Conservation (phyloP, 2,329 filamentous ascomycete species). For the Phaeophleospora eucalypticola region DNA sequence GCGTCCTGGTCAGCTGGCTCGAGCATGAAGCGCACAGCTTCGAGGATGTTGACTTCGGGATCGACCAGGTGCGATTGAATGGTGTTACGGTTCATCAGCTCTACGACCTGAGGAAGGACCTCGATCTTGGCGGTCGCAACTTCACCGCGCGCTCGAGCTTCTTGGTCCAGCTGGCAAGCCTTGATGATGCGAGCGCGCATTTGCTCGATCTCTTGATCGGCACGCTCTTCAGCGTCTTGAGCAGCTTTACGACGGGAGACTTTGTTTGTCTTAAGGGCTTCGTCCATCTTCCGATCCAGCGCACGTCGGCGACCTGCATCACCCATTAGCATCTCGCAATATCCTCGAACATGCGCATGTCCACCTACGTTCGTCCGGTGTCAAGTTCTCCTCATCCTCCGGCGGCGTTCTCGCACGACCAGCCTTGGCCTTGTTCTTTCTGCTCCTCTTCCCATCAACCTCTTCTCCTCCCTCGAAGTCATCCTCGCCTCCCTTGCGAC, state of each 20-base stretch:
- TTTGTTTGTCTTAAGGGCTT: conserved; percentile 79
- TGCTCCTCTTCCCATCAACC: conserved; percentile 51
- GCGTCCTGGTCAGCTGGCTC: conserved; percentile 86
- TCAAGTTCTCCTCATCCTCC: conserved; percentile 67
- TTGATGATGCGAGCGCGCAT: conserved; percentile 87
- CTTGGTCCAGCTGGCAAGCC: conserved; percentile 81
- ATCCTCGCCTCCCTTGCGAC: conserved; percentile 18
- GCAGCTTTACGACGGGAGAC: conserved; percentile 76
- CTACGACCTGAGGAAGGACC: conserved; percentile 84
- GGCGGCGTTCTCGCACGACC: conserved; percentile 46
- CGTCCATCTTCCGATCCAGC: conserved; percentile 82
- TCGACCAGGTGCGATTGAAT: conserved; percentile 81
- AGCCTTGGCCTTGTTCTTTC: conserved; percentile 49
- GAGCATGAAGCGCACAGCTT: conserved; percentile 94
- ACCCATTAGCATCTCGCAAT: conserved; percentile 8
- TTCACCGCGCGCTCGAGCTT: conserved; percentile 70
- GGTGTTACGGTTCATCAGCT: conserved; percentile 83
- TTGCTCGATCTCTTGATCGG: conserved; percentile 82
- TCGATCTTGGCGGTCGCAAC: conserved; percentile 91
- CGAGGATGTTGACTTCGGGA: conserved; percentile 89
- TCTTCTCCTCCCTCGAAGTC: conserved; percentile 42
- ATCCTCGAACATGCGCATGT: neutral
- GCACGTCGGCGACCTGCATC: conserved; percentile 65
- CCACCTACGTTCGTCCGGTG: conserved; percentile 72
- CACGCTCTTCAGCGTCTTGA: conserved; percentile 84